Conservation (phyloP, 371 early-diverging fungal genomes). For the Rhizopus delemar region DNA sequence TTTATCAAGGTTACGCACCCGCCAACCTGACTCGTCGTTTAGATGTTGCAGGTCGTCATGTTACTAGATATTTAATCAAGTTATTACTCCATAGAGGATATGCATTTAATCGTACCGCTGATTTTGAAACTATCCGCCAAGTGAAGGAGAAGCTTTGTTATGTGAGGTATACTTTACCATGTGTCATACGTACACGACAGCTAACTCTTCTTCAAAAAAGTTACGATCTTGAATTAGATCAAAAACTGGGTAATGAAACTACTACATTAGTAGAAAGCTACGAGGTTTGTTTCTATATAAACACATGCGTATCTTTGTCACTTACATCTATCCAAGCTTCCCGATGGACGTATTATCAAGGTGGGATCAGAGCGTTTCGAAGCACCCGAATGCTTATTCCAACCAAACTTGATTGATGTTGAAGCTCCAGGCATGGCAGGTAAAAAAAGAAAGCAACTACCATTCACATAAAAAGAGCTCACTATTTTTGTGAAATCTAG, state of each 20-base stretch:
- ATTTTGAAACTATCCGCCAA: slow-evolving; percentile 96
- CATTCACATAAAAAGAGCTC: no score
- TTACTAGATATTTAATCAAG: slow-evolving; percentile 95
- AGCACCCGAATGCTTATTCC: slow-evolving; percentile 98
- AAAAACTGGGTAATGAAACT: slow-evolving; percentile 94
- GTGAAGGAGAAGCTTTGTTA: slow-evolving; percentile 98
- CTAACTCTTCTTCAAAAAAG: slow-evolving; percentile 39
- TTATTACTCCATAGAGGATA: slow-evolving; percentile 92
- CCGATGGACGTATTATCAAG: slow-evolving; percentile 97
- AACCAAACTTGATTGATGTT: slow-evolving; percentile 93
- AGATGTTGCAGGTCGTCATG: slow-evolving; percentile 96
- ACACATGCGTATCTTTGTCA: background rate
- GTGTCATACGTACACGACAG: no score
- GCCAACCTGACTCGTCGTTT: slow-evolving; percentile 90
- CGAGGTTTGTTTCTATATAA: slow-evolving; percentile 54
- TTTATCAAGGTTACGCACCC: slow-evolving; percentile 92
- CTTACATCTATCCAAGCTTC: slow-evolving; percentile 57
- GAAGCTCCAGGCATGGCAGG: slow-evolving; percentile 93
- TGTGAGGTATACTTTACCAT: slow-evolving; percentile 68
- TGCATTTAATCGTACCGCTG: slow-evolving; percentile 95
- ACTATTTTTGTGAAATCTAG: slow-evolving; percentile 40
- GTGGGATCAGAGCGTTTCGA: slow-evolving; percentile 97
- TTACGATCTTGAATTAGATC: slow-evolving; percentile 92
- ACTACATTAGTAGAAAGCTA: slow-evolving; percentile 95
- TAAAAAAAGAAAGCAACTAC: slow-evolving; percentile 25